Evolutionary conservation across 176 grass and related monocot genomes (phyloP).

Genomic region (Dendrocalamus sinicus): DNA sequence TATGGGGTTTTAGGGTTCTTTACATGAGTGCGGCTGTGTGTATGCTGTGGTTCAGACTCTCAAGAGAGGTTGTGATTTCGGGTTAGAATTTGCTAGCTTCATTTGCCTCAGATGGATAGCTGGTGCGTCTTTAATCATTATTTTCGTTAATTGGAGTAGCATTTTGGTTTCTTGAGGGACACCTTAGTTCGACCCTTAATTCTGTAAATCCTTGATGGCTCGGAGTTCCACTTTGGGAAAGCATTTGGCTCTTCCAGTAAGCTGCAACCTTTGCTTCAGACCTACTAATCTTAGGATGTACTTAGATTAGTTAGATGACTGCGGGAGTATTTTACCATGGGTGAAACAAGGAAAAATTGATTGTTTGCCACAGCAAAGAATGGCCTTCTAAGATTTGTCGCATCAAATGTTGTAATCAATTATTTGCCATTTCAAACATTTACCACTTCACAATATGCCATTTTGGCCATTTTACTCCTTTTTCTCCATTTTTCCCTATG

Average conservation of each 20-base stretch:
- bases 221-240: slow-evolving; percentile 15
- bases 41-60: slow-evolving; percentile 6
- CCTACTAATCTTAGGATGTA: slow-evolving; percentile 11
- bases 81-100: slow-evolving; percentile 4
- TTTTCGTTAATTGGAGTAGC: not conserved
- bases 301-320: not conserved
- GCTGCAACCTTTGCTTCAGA: slow-evolving; percentile 29
- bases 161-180: slow-evolving; percentile 3
- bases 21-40: not conserved
- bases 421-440: no score
- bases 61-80: not conserved
- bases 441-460: no score
- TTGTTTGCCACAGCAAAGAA: no score
- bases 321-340: not conserved
- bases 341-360: not conserved
- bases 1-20: not conserved
- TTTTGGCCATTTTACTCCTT: no score
- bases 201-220: slow-evolving; percentile 17
- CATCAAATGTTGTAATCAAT: no score
- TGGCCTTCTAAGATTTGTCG: no score
- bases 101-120: not conserved
- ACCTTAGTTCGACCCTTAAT: not conserved
- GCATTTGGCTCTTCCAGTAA: not conserved
- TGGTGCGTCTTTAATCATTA: not conserved
- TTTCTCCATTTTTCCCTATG: no score